A percentile compares a stretch with the other conserved stretches of the same genome.
Conservation (phyloP, 2,329 filamentous ascomycete species). For the Stemphylium lycopersici region DNA sequence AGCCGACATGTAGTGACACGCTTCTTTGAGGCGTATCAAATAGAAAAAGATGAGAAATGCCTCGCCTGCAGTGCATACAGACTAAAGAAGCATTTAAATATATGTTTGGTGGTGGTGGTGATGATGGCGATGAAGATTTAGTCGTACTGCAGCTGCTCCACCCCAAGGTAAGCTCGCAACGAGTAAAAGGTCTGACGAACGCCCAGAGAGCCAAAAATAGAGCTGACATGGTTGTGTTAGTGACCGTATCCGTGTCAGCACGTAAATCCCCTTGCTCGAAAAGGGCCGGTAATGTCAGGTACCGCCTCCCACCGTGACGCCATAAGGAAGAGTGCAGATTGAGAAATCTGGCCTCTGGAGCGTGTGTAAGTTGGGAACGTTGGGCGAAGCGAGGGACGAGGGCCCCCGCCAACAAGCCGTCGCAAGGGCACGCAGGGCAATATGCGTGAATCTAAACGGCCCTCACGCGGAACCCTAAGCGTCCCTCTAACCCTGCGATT, state of each 20-base stretch:
- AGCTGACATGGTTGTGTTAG: not conserved
- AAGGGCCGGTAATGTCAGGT: not conserved
- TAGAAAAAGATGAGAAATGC: constrained; percentile 3
- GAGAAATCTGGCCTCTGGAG: constrained; percentile 12
- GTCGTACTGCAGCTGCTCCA: too few species aligned
- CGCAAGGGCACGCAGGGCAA: not conserved
- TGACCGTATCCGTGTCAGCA: constrained; percentile 1
- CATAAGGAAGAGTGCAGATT: not conserved
- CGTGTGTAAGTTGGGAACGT: not conserved
- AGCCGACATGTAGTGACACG: not conserved
- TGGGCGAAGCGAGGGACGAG: constrained; percentile 6
- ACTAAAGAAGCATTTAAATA: not conserved
- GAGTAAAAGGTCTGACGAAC: not conserved
- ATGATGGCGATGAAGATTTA: not conserved
- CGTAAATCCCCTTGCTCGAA: not conserved
- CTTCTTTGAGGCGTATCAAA: not conserved
- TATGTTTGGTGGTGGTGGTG: not conserved
- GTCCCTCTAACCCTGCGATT: constrained; percentile 11
- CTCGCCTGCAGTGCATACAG: not conserved
- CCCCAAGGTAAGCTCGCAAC: too few species aligned
- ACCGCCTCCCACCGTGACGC: constrained; percentile 4
- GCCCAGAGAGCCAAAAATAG: not conserved
- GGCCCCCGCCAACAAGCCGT: not conserved
- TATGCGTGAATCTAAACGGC: constrained; percentile 1
- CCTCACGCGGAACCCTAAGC: constrained; percentile 4